Evolutionary conservation across 495 filamentous ascomycete genomes (phyloP).

Genomic region (Antarctomyces pellizariae): DNA sequence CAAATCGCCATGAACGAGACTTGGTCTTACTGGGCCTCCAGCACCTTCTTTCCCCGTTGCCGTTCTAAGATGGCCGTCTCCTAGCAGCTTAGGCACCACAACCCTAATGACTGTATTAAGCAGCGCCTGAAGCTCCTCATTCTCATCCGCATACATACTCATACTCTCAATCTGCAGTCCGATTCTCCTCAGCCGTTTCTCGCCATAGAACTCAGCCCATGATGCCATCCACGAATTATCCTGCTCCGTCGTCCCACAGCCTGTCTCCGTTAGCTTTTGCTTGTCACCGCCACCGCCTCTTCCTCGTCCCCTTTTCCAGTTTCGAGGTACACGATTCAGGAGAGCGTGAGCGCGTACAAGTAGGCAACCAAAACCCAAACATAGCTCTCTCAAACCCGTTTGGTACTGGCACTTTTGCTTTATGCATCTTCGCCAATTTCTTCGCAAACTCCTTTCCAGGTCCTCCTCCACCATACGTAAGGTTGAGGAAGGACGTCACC

Average conservation of each 20-base stretch:
- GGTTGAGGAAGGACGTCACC: constrained; percentile 58
- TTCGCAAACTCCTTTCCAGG: constrained; percentile 34
- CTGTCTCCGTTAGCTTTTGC: no score
- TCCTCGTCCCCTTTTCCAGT: no score
- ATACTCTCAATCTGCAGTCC: no score
- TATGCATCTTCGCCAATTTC: constrained; percentile 62
- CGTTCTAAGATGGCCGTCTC: constrained; percentile 37
- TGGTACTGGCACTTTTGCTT: constrained; percentile 44
- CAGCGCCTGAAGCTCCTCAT: constrained; percentile 30
- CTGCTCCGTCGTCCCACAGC: constrained; percentile 67
- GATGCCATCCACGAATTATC: constrained; percentile 40
- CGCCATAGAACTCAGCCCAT: constrained; percentile 70
- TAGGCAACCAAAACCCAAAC: constrained; percentile 68
- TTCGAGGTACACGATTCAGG: no score
- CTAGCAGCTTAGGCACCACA: constrained; percentile 53
- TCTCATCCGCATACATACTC: constrained; percentile 32
- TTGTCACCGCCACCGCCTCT: no score
- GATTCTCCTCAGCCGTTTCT: constrained; percentile 45
- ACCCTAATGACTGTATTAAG: constrained; percentile 34
- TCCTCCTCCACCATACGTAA: constrained; percentile 17
- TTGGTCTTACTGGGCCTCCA: constrained; percentile 34
- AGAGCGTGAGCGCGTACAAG: no score
- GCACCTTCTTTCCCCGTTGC: constrained; percentile 15
- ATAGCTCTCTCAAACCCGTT: constrained; percentile 28
- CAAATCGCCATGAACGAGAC: constrained; percentile 72